A percentile compares a stretch with the other conserved stretches of the same genome.
Evolutionary conservation across 2,329 filamentous ascomycete genomes (phyloP).

Genomic region (Colletotrichum sp.): DNA sequence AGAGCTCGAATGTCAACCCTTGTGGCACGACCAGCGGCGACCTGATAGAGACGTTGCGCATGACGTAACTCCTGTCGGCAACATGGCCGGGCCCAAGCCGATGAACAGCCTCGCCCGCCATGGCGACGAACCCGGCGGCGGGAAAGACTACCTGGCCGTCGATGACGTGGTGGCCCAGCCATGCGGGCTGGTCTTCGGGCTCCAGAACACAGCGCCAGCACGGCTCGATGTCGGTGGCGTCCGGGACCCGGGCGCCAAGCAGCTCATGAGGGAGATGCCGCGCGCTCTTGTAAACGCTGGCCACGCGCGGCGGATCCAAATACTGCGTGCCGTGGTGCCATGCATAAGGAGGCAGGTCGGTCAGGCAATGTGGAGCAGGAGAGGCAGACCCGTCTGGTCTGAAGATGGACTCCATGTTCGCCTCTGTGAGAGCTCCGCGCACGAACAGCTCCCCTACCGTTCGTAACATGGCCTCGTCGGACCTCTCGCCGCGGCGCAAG

Average conservation of each 20-base stretch:
- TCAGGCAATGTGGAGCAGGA: neutral
- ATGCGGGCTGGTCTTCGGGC: neutral
- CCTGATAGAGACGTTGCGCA: conserved; percentile 33
- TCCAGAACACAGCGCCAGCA: neutral
- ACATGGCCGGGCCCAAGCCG: neutral
- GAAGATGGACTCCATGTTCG: neutral
- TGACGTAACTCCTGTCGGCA: conserved; percentile 20
- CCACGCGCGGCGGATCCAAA: neutral
- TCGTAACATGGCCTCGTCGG: neutral
- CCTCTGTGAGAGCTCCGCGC: neutral
- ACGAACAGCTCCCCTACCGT: conserved; percentile 8
- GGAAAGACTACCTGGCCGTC: neutral
- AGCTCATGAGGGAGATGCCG: neutral
- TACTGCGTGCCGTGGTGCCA: neutral
- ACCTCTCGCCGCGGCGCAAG: conserved; percentile 4
- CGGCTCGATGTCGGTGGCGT: neutral
- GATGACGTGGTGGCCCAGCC: neutral
- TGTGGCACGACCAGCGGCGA: conserved; percentile 30
- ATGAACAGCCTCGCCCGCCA: neutral
- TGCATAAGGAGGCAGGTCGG: neutral
- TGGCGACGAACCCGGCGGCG: neutral
- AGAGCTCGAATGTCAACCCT: neutral
- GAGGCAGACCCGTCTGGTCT: neutral
- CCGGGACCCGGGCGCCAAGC: neutral
- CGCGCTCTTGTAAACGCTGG: neutral